Conservation (phyloP, 1,284 basidiomycete genomes). For the Mycena citricolor region DNA sequence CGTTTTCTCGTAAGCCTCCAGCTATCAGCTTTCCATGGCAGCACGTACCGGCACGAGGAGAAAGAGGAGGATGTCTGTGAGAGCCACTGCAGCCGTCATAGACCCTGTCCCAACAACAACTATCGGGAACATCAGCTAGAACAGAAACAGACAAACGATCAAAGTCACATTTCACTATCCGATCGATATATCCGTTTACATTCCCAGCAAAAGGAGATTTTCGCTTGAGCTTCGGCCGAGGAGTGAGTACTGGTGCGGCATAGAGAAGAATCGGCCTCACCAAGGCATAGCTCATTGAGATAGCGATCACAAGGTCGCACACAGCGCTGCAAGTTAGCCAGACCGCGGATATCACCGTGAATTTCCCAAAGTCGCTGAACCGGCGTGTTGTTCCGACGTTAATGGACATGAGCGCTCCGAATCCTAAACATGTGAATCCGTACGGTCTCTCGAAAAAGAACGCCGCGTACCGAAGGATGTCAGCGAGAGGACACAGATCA, state of each 20-base stretch:
- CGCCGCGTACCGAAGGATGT: constrained; percentile 9
- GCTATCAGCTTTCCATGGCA: too few relatives aligned
- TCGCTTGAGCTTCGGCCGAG: too few relatives aligned
- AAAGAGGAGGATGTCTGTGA: constrained; percentile 11
- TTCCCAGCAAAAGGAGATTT: constrained; percentile 1
- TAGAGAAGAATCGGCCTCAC: too few relatives aligned
- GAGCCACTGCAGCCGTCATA: constrained; percentile 9
- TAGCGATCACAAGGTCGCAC: constrained; percentile 12
- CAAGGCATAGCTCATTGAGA: constrained; percentile 9
- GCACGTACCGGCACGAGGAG: constrained; percentile 9
- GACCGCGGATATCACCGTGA: background rate
- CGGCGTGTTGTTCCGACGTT: background rate
- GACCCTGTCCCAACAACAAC: constrained; percentile 11
- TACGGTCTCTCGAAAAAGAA: background rate
- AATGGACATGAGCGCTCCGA: background rate
- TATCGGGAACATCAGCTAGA: too few relatives aligned
- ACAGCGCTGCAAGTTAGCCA: constrained; percentile 12
- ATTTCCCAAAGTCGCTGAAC: constrained; percentile 4
- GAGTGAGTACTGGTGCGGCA: too few relatives aligned
- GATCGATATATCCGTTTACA: constrained; percentile 12
- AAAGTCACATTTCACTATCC: constrained; percentile 11
- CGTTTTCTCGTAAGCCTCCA: too few relatives aligned
- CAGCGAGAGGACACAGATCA: constrained; percentile 9
- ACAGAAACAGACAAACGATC: too few relatives aligned
- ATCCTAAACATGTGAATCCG: constrained; percentile 6